Conservation (phyloP, 495 filamentous ascomycete species). For the Trichoderma parareesei region DNA sequence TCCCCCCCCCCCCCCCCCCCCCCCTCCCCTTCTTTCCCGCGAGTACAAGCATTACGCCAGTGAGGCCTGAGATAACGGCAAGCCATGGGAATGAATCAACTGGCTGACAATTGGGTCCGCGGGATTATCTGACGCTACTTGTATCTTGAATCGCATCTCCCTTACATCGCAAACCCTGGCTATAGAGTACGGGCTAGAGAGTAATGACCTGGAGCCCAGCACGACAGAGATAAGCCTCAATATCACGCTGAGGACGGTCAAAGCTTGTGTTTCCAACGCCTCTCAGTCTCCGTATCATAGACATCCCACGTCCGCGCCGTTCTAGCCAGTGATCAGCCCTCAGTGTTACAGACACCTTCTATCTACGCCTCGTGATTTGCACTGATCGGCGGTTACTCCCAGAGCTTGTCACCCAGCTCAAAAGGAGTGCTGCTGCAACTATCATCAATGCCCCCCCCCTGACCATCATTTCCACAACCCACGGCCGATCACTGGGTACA, state of each 20-base stretch:
- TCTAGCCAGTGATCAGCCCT: background rate
- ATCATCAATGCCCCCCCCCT: background rate
- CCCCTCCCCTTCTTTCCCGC: too few species aligned
- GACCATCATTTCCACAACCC: constrained; percentile 4
- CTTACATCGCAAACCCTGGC: too few species aligned
- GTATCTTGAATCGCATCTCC: background rate
- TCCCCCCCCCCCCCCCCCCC: too few species aligned
- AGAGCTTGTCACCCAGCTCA: background rate
- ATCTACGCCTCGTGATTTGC: background rate
- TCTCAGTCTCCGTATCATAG: too few species aligned
- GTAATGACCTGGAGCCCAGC: too few species aligned
- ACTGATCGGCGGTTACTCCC: background rate
- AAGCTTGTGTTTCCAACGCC: too few species aligned
- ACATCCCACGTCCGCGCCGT: background rate
- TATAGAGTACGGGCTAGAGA: too few species aligned
- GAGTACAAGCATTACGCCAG: background rate
- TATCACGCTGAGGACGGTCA: too few species aligned
- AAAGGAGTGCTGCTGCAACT: background rate
- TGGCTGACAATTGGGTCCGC: background rate
- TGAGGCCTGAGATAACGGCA: background rate
- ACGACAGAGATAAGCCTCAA: too few species aligned
- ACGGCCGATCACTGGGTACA: constrained; percentile 1
- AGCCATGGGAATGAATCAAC: background rate
- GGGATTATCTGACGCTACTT: background rate
- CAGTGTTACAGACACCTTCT: constrained; percentile 3